These are phyloP conservation scores for Rheum nobile DNA, from an alignment of 148 eudicot genomes.

Conservation along the genomic window DNA sequence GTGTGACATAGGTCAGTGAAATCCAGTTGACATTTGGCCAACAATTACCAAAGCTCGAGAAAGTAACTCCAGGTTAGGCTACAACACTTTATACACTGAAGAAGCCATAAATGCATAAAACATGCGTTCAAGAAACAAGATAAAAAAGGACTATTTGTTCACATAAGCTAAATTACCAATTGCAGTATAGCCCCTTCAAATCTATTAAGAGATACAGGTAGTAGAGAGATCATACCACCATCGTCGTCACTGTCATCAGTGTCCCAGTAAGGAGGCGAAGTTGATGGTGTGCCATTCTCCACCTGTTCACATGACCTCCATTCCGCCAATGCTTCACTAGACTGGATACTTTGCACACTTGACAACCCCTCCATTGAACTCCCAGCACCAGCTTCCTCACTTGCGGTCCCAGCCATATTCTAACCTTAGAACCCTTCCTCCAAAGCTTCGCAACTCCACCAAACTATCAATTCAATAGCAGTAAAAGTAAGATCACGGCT, in stretches of 20 bases:
- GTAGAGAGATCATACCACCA: constrained; percentile 22
- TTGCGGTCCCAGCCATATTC: constrained; percentile 66
- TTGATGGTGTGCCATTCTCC: constrained; percentile 75
- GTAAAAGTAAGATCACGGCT: not conserved
- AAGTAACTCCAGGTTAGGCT: not conserved
- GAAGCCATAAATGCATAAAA: not conserved
- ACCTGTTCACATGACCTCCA: constrained; percentile 89
- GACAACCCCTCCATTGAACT: constrained; percentile 44
- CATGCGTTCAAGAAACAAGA: not conserved
- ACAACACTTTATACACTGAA: not conserved
- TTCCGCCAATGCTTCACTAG: constrained; percentile 68
- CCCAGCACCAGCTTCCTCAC: constrained; percentile 53
- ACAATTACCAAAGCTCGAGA: not conserved
- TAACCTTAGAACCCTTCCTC: constrained; percentile 20
- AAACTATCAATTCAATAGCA: not conserved
- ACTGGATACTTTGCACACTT: constrained; percentile 44
- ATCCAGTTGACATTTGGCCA: not conserved
- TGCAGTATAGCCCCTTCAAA: not conserved
- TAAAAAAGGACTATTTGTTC: not conserved
- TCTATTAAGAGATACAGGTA: not conserved
- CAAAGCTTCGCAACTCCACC: constrained; percentile 30
- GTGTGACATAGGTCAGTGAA: not conserved
- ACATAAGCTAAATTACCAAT: not conserved
- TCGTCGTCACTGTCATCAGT: constrained; percentile 65
- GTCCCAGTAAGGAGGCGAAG: constrained; percentile 95